Evolutionary conservation across 2,329 filamentous ascomycete genomes (phyloP).

Genomic region (Verticillium tricorpus): DNA sequence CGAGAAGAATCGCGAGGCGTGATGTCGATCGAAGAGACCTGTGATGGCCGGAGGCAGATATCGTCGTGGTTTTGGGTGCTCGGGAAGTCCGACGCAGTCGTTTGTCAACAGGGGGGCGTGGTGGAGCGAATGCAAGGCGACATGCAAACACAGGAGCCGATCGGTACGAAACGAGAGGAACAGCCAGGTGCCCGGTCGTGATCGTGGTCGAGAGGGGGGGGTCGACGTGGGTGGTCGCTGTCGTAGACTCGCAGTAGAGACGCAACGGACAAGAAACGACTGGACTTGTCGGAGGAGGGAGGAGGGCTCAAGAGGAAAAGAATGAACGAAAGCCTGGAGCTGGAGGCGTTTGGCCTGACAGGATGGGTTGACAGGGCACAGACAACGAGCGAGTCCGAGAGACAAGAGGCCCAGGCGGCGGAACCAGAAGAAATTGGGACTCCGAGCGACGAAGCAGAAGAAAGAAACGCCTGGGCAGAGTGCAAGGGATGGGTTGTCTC

Average conservation of each 20-base stretch:
- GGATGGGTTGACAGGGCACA: not conserved
- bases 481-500: not conserved
- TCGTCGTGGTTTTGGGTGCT: not conserved
- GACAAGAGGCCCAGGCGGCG: not conserved
- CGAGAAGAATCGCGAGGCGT: not conserved
- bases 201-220: not conserved
- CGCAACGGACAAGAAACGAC: constrained; percentile 1
- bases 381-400: not conserved
- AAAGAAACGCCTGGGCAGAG: not conserved
- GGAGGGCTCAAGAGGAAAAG: not conserved
- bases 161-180: not conserved
- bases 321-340: not conserved
- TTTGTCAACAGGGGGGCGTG: not conserved
- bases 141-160: not conserved
- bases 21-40: not conserved
- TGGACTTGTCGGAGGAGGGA: not conserved
- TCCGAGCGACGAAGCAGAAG: constrained; percentile 4
- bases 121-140: not conserved
- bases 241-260: not conserved
- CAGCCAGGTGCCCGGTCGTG: not conserved
- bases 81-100: constrained; percentile 1
- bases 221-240: not conserved
- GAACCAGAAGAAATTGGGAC: constrained; percentile 4
- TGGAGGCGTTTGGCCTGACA: not conserved
- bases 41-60: constrained; percentile 1